Evolutionary conservation across 1,139 yeast genomes (phyloP), one percentile per base, ranked within the genome.

Genomic region (Taiozyma sp.): DNA sequence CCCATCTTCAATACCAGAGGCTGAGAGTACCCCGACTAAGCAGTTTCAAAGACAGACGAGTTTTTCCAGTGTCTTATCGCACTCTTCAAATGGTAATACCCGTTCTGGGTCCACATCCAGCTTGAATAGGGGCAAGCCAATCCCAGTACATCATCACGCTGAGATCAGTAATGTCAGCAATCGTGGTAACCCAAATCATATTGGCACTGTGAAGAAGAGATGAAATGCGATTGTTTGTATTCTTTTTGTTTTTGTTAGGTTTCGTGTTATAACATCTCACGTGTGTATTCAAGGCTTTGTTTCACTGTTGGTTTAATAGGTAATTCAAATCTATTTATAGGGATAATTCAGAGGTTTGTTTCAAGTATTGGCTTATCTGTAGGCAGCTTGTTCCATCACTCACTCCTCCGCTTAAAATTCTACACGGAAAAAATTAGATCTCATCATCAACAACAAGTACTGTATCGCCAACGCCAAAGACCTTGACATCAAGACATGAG

Each of bases 401-500:
- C 30, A 28, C 8, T 8, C 13, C 30, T 6, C 8, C n/a, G n/a
- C n/a, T 30, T 13, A 30, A 30, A 30, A 30, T 30, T 30, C n/a
- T 9, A 30, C 4, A n/a, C 34, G n/a, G 34, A 30, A 32, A 32
- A 30, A 32, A 32, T 3, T 19, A 32, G 36, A 32, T 32, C 36
- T 32, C 6, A 32, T 8, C 19, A 14, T n/a, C 16, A 32, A 8
- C 30, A 10, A 28, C 10, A 28, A 28, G 27, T 24, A 6, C 27
- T 24, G 8, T 6, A 28, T 8, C 12, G 8, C 9, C 36, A 14
- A 14, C 36, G n/a, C 36, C 19, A 16, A 16, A 38, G 1, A 2
- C 9, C 24, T 38, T 38, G 24, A 23, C 14, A 9, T 38, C 24
- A 38, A 38, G 14, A 23, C 6, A 56, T 56, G 59, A 55, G 58